phyloP scores from a whole-genome alignment of 2,329 filamentous ascomycete species.

The Sarocladium oryzae region DNA sequence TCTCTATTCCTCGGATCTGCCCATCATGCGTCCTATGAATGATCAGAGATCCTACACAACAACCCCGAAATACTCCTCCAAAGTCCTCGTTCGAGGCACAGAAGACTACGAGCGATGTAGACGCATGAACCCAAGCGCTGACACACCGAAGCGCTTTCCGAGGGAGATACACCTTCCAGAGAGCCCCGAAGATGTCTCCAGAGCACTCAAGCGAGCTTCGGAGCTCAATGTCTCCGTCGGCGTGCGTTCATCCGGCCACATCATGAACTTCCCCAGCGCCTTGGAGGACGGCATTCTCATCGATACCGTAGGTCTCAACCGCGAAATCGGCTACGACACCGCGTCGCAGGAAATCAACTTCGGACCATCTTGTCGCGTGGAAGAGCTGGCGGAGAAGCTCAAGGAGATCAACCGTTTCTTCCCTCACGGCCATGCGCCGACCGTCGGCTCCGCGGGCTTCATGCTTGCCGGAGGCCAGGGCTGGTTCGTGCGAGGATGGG shows the following conservation, averaged over 20 bases:
- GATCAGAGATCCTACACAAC: neutral
- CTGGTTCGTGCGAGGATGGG: slow-evolving; percentile 22
- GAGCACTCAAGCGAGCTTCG: neutral
- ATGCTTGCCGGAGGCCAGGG: slow-evolving; percentile 22
- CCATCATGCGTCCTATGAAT: neutral
- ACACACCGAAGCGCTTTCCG: neutral
- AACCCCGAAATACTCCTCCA: neutral
- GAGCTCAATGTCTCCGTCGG: neutral
- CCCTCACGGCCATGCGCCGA: slow-evolving; percentile 12
- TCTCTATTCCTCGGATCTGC: neutral
- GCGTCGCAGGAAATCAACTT: neutral
- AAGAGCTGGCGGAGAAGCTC: neutral
- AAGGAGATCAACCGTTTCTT: slow-evolving; percentile 16
- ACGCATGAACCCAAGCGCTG: neutral
- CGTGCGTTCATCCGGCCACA: slow-evolving; percentile 2
- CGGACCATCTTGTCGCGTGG: neutral
- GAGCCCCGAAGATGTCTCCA: neutral
- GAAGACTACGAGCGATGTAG: neutral
- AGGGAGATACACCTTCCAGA: neutral
- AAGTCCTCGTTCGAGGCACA: neutral
- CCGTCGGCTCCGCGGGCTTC: slow-evolving; percentile 20
- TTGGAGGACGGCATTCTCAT: neutral
- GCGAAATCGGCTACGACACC: neutral
- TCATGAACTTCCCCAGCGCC: neutral
- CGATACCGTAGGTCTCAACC: neutral